These are phyloP conservation scores for Penicillium antarcticum DNA, from an alignment of 495 filamentous ascomycete species.

Conservation along the genomic window DNA sequence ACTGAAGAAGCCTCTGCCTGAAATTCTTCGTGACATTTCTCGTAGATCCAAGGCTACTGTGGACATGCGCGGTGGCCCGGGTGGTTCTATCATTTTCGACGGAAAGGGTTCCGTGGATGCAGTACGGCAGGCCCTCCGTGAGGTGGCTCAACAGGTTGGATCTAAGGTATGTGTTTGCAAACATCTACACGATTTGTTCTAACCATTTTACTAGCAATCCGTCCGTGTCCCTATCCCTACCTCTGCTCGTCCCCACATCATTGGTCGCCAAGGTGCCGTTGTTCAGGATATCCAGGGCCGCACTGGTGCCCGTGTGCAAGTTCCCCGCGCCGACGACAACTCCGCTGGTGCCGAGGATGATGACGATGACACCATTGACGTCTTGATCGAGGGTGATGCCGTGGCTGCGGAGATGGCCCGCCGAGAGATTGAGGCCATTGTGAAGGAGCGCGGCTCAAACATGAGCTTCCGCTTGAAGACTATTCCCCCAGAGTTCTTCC, in stretches of 20 bases:
- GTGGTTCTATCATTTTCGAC: constrained; percentile 70
- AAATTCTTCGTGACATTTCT: constrained; percentile 84
- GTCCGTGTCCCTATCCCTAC: constrained; percentile 75
- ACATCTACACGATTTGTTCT: neutral
- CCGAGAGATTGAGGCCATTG: constrained; percentile 78
- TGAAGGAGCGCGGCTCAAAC: constrained; percentile 77
- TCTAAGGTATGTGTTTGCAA: constrained; percentile 58
- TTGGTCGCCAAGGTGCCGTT: constrained; percentile 84
- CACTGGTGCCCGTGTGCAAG: constrained; percentile 80
- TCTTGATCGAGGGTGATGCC: constrained; percentile 86
- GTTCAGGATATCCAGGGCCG: constrained; percentile 83
- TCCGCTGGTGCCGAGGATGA: constrained; percentile 54
- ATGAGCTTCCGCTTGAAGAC: constrained; percentile 73
- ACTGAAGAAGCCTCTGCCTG: constrained; percentile 75
- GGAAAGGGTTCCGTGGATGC: constrained; percentile 75
- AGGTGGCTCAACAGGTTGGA: constrained; percentile 79
- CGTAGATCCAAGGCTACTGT: constrained; percentile 82
- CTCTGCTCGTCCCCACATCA: constrained; percentile 79
- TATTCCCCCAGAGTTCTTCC: constrained; percentile 89
- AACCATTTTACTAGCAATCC: constrained; percentile 52
- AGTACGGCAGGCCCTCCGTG: constrained; percentile 77
- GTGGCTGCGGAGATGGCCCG: constrained; percentile 77
- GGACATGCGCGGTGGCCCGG: constrained; percentile 64
- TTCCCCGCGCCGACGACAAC: constrained; percentile 72
- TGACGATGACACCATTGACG: constrained; percentile 76